These are phyloP conservation scores for Haplosporangium gracile DNA, from an alignment of 192 early-diverging fungal species.

Conservation along the genomic window DNA sequence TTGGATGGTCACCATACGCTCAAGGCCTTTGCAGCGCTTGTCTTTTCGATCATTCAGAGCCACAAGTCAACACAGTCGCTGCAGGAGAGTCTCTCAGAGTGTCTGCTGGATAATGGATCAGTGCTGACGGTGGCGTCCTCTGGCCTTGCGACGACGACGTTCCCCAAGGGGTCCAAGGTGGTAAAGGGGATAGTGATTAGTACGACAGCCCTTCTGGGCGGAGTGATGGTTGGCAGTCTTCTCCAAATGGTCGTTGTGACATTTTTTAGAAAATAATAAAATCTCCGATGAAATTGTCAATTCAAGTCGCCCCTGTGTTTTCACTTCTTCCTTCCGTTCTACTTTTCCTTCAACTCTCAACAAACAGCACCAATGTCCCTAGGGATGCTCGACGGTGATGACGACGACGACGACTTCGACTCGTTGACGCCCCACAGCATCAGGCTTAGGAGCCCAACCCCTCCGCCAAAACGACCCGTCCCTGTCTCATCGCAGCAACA, in stretches of 20 bases:
- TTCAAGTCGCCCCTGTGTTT: not conserved
- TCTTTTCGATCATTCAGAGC: conserved; percentile 31
- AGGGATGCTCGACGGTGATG: conserved; percentile 10
- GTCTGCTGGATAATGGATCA: conserved; percentile 31
- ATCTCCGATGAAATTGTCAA: not conserved
- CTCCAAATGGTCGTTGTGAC: conserved; percentile 22
- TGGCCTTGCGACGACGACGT: conserved; percentile 21
- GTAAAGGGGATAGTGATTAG: conserved; percentile 44
- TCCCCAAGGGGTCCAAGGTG: conserved; percentile 24
- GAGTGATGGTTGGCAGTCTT: conserved; percentile 45
- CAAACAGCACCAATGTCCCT: not conserved
- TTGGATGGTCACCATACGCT: conserved; percentile 82
- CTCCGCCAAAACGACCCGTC: not conserved
- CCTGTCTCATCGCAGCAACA: not conserved
- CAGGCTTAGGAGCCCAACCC: not conserved
- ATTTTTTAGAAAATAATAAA: conserved; percentile 21
- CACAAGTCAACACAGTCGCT: conserved; percentile 39
- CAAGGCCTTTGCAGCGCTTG: conserved; percentile 54
- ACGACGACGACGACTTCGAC: conserved; percentile 36
- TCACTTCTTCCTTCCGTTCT: not conserved
- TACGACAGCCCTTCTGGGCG: conserved; percentile 41
- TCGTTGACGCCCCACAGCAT: conserved; percentile 18
- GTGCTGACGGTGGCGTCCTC: not conserved
- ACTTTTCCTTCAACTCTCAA: not conserved
- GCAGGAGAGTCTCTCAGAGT: conserved; percentile 23